Evolutionary conservation across 805 yeast genomes (phyloP).

Genomic region (Candida nemodendra): DNA sequence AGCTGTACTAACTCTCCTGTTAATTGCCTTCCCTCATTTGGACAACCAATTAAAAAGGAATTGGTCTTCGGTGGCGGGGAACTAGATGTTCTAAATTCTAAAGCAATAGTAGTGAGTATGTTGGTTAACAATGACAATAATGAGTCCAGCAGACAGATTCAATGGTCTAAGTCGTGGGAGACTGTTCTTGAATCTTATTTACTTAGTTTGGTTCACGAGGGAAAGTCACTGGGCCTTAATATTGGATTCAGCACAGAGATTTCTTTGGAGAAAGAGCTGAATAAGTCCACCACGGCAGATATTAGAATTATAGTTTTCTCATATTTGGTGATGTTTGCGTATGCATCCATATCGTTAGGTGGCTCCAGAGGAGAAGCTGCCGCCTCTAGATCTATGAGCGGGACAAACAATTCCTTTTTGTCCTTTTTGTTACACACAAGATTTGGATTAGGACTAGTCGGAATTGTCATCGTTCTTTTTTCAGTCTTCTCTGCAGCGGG

Average conservation of each 20-base stretch:
- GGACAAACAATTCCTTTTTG: constrained; percentile 10
- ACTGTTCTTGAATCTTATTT: constrained; percentile 57
- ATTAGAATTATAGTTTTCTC: constrained; percentile 66
- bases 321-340: constrained; percentile 81
- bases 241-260: constrained; percentile 78
- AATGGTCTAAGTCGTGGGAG: constrained; percentile 64
- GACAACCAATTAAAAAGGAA: constrained; percentile 79
- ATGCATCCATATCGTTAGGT: constrained; percentile 80
- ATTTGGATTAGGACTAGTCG: constrained; percentile 76
- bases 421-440: constrained; percentile 49
- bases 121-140: constrained; percentile 58
- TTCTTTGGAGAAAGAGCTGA: constrained; percentile 81
- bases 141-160: constrained; percentile 38
- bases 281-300: constrained; percentile 79
- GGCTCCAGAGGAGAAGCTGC: constrained; percentile 32
- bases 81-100: constrained; percentile 51
- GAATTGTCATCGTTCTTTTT: constrained; percentile 74
- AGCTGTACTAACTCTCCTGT: constrained; percentile 80
- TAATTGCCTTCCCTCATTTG: constrained; percentile 83
- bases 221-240: constrained; percentile 51
- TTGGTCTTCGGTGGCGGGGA: constrained; percentile 64
- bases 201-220: constrained; percentile 42
- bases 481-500: constrained; percentile 87
- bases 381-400: constrained; percentile 3
- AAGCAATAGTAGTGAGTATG: constrained; percentile 76